Percentiles rank a stretch among this genome's conserved stretches.
Evolutionary conservation across 768 basidiomycete species (phyloP).

Genomic region (Collybia sordida): DNA sequence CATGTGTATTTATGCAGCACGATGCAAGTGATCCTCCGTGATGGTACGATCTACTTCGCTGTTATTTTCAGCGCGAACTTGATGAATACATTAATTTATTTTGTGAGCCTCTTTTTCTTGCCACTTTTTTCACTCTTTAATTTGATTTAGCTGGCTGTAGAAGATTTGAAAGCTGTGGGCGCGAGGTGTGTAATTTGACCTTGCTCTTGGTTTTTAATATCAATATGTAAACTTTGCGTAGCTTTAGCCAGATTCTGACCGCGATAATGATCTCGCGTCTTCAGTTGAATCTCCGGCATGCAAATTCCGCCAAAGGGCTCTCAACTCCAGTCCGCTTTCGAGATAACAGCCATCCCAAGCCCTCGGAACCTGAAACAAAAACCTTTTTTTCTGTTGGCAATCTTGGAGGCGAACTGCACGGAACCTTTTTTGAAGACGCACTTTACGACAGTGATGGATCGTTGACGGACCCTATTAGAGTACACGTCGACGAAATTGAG

Average conservation of each 20-base stretch:
- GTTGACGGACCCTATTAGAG: not conserved
- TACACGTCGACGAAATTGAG: not conserved
- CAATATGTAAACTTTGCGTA: not conserved
- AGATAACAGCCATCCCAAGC: no score
- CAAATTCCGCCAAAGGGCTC: not conserved
- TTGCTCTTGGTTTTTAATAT: not conserved
- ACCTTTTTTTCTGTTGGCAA: not conserved
- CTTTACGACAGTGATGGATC: not conserved
- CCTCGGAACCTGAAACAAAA: not conserved
- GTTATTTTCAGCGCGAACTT: constrained; percentile 24
- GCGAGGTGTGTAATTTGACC: not conserved
- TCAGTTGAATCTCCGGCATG: not conserved
- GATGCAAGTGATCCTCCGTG: constrained; percentile 22
- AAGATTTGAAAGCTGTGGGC: not conserved
- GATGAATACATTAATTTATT: constrained; percentile 23
- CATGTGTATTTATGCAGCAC: constrained; percentile 10
- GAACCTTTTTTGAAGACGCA: not conserved
- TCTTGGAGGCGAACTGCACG: not conserved
- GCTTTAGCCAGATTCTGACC: not conserved
- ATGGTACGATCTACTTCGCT: constrained; percentile 26
- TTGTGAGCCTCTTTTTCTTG: constrained; percentile 15
- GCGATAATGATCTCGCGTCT: not conserved
- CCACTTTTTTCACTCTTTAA: no score
- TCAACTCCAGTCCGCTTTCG: not conserved
- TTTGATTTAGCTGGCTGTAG: not conserved